Evolutionary conservation across 2,329 filamentous ascomycete species (phyloP).

Genomic region (Sporothrix brunneoviolacea): DNA sequence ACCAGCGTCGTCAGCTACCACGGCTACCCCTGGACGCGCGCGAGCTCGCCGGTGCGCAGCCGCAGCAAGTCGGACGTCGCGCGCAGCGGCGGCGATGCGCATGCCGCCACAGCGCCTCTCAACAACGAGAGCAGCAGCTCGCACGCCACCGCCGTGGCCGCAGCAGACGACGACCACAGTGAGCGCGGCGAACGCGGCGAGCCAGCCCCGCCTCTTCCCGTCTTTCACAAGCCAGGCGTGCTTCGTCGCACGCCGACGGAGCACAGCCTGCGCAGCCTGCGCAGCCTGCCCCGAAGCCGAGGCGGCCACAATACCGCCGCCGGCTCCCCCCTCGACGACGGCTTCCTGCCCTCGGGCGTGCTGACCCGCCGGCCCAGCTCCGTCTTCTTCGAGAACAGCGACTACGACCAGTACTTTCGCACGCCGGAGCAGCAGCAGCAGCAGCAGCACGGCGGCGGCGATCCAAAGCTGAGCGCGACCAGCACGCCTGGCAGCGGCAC

Average conservation of each 20-base stretch:
- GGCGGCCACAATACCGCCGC: slow-evolving; percentile 17
- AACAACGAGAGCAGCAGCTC: no score
- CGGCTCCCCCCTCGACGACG: slow-evolving; percentile 12
- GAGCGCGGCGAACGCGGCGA: neutral
- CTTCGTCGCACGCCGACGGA: slow-evolving; percentile 21
- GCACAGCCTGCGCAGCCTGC: slow-evolving; percentile 24
- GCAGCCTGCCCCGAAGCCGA: slow-evolving; percentile 20
- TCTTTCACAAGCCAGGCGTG: neutral
- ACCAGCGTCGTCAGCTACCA: slow-evolving; percentile 26
- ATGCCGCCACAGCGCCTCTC: no score
- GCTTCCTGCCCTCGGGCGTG: neutral
- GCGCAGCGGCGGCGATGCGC: no score
- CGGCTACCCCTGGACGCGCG: slow-evolving; percentile 26
- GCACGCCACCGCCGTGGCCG: no score
- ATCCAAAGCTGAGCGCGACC: neutral
- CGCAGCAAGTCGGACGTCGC: slow-evolving; percentile 18
- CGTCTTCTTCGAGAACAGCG: slow-evolving; percentile 20
- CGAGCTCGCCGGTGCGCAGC: slow-evolving; percentile 13
- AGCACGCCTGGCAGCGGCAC: neutral
- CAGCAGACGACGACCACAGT: no score
- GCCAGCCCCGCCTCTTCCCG: neutral
- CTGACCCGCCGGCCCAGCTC: slow-evolving; percentile 19
- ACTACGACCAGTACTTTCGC: slow-evolving; percentile 21
- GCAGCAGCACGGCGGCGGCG: slow-evolving; percentile 1
- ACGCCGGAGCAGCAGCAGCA: slow-evolving; percentile 14